These are phyloP conservation scores for Xylaria multiplex DNA, from an alignment of 2,329 filamentous ascomycete species.

Conservation along the genomic window DNA sequence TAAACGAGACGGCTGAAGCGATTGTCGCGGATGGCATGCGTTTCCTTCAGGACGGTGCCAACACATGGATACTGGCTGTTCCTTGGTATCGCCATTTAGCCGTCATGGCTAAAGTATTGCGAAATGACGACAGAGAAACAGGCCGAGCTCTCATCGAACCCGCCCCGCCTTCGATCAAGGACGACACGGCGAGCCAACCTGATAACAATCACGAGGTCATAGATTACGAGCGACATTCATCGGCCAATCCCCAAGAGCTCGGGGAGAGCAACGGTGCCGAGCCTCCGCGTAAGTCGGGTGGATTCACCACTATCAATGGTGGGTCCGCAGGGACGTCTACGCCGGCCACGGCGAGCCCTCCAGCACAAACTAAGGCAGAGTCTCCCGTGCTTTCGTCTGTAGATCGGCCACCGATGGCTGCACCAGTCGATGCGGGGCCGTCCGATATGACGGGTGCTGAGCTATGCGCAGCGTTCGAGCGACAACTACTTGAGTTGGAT, in stretches of 20 bases:
- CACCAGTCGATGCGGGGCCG: conserved; percentile 43
- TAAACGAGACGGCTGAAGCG: conserved; percentile 65
- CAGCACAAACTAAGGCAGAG: conserved; percentile 53
- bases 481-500: conserved; percentile 68
- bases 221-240: conserved; percentile 64
- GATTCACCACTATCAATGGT: conserved; percentile 69
- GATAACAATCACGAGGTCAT: conserved; percentile 66
- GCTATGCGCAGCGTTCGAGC: conserved; percentile 67
- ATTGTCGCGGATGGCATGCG: conserved; percentile 69
- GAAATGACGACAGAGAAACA: conserved; percentile 59
- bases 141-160: conserved; percentile 46
- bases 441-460: conserved; percentile 68
- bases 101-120: conserved; percentile 70
- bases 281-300: conserved; percentile 61
- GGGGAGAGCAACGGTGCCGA: conserved; percentile 62
- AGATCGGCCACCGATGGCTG: conserved; percentile 42
- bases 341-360: conserved; percentile 58
- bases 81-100: conserved; percentile 69
- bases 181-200: conserved; percentile 64
- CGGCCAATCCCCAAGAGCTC: conserved; percentile 49
- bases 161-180: conserved; percentile 59
- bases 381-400: conserved; percentile 48
- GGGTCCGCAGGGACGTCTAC: conserved; percentile 61
- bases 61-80: conserved; percentile 68
- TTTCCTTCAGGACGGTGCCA: conserved; percentile 67